Base-by-base conservation (phyloP, 2,329 filamentous ascomycete genomes). In the Fusarium pseudoanthophilum region DNA sequence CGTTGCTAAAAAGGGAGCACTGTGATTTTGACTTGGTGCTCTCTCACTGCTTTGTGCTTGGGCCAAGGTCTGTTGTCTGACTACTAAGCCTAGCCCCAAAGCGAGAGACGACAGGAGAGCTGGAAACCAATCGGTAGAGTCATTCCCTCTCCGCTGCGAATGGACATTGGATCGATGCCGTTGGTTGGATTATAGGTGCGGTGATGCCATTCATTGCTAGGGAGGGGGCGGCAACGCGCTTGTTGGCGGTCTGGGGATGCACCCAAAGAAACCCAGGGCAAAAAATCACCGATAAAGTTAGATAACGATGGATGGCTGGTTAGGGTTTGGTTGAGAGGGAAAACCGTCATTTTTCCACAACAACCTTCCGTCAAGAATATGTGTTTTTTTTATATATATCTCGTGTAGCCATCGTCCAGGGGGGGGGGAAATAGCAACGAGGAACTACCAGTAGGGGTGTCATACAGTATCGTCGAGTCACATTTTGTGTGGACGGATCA, bases 201-300 rank as follows among this genome's bases (percentile, higher is more conserved):
- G 67, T 67, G 64, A 76, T 75, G 67, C 70, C 71, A 72, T 64
- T 60, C 60, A 63, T 60, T 68, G 42, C 53, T 59, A 37, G 45
- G 56, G 66, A 39, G 37, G 57, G 66, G 56, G 69, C 72, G 64
- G 68, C 63, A 76, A 61, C 67, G 73, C 67, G 65, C 63, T 58
- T 76, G 72, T 64, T 67, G 60, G 58, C 45, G 65, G 61, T 67
- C 67, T 64, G 63, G 62, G 64, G 61, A 74, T 61, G 62, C 46
- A 64, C 58, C 51, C 60, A 34, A 60, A 43, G 56, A 57, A 64
- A 71, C 32, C 40, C 42, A 57, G 55, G 40, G 36, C 26, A 39
- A 30, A 46, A 30, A 67, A 24, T 52, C 34, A 64, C 30, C 51
- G 52, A 65, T 51, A 43, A 40, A 59, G 64, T 57, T 49, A 34